phyloP scores from a whole-genome alignment of 1,284 basidiomycete species.

The Athelia sp. region DNA sequence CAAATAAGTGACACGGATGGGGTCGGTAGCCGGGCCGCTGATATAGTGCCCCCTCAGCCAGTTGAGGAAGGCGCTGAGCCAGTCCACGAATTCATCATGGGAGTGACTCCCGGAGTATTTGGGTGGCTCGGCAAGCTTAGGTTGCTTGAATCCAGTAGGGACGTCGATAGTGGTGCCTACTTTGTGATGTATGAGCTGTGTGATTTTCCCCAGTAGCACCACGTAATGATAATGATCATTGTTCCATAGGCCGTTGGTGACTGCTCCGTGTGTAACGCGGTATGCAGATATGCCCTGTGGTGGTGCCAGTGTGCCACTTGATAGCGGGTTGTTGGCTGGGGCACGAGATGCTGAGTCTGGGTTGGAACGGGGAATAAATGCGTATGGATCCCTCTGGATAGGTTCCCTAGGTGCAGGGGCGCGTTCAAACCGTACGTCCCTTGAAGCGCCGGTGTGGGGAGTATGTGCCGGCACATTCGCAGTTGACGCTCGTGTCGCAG shows the following conservation, averaged over 20 bases:
- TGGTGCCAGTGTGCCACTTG: too few relatives aligned
- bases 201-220: not conserved
- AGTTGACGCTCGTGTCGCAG: too few relatives aligned
- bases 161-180: not conserved
- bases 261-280: not conserved
- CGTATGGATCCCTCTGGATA: too few relatives aligned
- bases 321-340: too few relatives aligned
- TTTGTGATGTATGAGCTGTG: not conserved
- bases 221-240: not conserved
- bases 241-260: not conserved
- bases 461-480: too few relatives aligned
- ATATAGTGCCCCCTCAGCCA: not conserved
- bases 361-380: too few relatives aligned
- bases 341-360: too few relatives aligned
- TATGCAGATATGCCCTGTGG: not conserved
- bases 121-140: not conserved
- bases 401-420: too few relatives aligned
- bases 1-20: not conserved
- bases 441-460: too few relatives aligned
- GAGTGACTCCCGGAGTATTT: not conserved
- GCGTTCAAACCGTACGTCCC: too few relatives aligned
- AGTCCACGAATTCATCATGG: not conserved
- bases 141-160: not conserved
- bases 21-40: not conserved
- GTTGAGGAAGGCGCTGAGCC: not conserved